Base-by-base conservation (phyloP, 768 basidiomycete species). In the Chalciporus sphaerocephalus region DNA sequence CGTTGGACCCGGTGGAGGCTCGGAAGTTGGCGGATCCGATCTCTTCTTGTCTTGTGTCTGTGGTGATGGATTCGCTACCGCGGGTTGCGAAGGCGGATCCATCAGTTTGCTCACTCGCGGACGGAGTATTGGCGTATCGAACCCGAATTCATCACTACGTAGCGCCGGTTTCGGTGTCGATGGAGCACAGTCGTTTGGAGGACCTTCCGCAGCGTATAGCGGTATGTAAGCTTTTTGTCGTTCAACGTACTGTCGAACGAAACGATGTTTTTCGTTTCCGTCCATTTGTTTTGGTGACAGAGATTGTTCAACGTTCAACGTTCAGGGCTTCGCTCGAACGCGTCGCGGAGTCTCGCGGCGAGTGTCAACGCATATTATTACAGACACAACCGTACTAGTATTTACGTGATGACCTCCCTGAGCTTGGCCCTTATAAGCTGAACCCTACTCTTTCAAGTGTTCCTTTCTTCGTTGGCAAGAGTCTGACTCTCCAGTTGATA, bases 111-210 rank as follows among this genome's bases (percentile, higher is more conserved):
- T 24, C 38, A 58, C 60, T 22, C 82, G 74, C 25, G 81, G 69
- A 50, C 73, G 76, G 28, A 83, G 67, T 24, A 82, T 60, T 15
- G 81, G 82, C 9, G 80, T 83, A 30, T 67, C 73, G 51, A 82
- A 77, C 4, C 71, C 73, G 50, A 67, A 64, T 15, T 54, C 62
- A 10, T 54, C 48, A 11, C 40, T 46, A 25, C 27, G 44, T 32
- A 32, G 41, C 3, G 27, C 27, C 24, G 5, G 24, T 5, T 25
- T 25, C 24, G 17, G 18, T 34, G 46, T 49, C 30, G 47, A 15
- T 6, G 56, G 61, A 5, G 57, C 55, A 16, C 36, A 21, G 27
- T 53, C 41, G 43, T 50, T 43, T 37, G 46, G 18, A 20, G 47
- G 62, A 12, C 70, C 75, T 52, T 80, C 72, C 4, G 57, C 51